phyloP scores from a whole-genome alignment of 2,329 filamentous ascomycete genomes.

The Penicillium sp. region DNA sequence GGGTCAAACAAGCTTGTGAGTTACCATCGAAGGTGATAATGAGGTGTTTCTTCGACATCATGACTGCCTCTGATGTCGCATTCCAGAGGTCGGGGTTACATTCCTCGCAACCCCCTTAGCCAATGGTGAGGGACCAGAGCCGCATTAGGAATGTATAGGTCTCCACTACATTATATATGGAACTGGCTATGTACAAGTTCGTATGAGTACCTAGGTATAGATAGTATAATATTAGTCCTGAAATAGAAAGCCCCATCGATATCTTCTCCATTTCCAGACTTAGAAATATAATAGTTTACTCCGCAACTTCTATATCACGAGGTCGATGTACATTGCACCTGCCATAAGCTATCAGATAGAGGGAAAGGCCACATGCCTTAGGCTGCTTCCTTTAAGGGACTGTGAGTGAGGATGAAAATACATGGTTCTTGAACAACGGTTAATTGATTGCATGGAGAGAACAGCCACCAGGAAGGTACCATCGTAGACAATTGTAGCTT shows the following conservation, averaged over 20 bases:
- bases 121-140: conserved; percentile 1
- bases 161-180: background rate
- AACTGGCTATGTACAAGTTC: background rate
- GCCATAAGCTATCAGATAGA: background rate
- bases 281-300: background rate
- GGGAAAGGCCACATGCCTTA: no score
- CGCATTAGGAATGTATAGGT: conserved; percentile 9
- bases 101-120: conserved; percentile 12
- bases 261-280: background rate
- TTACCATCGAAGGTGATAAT: background rate
- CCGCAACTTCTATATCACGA: background rate
- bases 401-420: no score
- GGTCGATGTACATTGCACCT: no score
- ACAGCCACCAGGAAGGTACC: no score
- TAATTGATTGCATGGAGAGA: no score
- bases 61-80: conserved; percentile 7
- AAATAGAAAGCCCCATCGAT: background rate
- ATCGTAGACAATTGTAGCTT: no score
- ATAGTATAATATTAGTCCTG: background rate
- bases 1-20: background rate
- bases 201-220: background rate
- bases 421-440: no score
- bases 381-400: no score
- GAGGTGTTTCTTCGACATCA: conserved; percentile 4
- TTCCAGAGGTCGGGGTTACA: conserved; percentile 18